These are phyloP conservation scores for Gymnopus androsaceus DNA, from an alignment of 1,284 basidiomycete species.

Conservation along the genomic window DNA sequence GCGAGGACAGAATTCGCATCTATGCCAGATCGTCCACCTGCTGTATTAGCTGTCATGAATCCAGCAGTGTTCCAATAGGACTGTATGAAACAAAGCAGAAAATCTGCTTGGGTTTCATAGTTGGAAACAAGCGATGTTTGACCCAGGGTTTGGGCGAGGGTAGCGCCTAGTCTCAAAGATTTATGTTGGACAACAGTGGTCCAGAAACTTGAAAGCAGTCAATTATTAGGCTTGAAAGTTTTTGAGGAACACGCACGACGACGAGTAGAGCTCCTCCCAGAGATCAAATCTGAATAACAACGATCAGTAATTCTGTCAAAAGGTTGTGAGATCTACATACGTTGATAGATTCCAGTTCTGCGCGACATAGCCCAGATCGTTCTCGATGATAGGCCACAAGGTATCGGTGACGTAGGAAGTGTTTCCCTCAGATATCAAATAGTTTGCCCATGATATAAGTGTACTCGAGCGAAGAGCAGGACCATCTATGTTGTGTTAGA, in stretches of 20 bases:
- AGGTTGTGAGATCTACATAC: conserved; percentile 25
- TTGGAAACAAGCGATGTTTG: conserved; percentile 36
- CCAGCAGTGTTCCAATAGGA: conserved; percentile 57
- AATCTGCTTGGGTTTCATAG: conserved; percentile 51
- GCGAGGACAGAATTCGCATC: conserved; percentile 64
- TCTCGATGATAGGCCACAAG: conserved; percentile 70
- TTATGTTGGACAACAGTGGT: conserved; percentile 62
- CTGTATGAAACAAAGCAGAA: conserved; percentile 61
- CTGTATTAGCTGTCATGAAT: conserved; percentile 60
- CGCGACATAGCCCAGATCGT: conserved; percentile 69
- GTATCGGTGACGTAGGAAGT: conserved; percentile 48
- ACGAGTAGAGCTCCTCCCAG: conserved; percentile 67
- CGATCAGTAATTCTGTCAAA: neutral
- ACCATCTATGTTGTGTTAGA: conserved; percentile 49
- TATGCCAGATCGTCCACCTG: conserved; percentile 57
- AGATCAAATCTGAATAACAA: conserved; percentile 50
- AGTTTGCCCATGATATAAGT: conserved; percentile 72
- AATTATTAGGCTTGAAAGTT: no score
- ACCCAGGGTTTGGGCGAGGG: conserved; percentile 48
- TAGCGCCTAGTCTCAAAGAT: conserved; percentile 53
- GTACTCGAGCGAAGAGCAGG: conserved; percentile 72
- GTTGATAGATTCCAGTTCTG: conserved; percentile 56
- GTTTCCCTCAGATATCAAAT: conserved; percentile 58
- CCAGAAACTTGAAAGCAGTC: no score
- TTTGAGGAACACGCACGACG: no score